phyloP scores from a whole-genome alignment of 208 protist species.

The Trichomonas tenax region DNA sequence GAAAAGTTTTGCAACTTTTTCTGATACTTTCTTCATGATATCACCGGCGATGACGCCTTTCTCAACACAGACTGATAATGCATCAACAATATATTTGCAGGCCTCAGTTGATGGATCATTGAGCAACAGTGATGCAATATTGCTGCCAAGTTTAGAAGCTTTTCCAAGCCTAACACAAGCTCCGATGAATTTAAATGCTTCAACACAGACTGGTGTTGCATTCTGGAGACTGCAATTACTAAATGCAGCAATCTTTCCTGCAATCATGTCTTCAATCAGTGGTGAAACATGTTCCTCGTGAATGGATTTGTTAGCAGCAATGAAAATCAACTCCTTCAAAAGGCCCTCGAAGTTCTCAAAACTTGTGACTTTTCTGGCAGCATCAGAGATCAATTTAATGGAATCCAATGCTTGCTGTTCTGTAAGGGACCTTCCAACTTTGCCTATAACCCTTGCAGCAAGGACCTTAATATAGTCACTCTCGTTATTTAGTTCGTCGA shows the following conservation, averaged over 20 bases:
- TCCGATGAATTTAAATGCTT: background rate
- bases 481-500: background rate
- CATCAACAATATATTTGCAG: background rate
- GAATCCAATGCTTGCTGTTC: background rate
- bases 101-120: background rate
- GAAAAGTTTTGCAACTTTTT: background rate
- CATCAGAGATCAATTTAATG: background rate
- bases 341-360: background rate
- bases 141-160: background rate
- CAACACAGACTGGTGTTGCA: background rate
- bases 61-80: background rate
- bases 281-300: background rate
- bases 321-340: background rate
- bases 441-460: background rate
- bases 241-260: background rate
- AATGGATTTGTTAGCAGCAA: background rate
- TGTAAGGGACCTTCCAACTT: background rate
- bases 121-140: background rate
- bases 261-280: background rate
- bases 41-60: background rate
- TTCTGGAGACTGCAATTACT: background rate
- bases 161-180: background rate
- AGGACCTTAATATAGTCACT: background rate
- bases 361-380: background rate
- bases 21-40: background rate